Base-by-base conservation (phyloP, 2,329 filamentous ascomycete species). In the Venturiaceae sp. region DNA sequence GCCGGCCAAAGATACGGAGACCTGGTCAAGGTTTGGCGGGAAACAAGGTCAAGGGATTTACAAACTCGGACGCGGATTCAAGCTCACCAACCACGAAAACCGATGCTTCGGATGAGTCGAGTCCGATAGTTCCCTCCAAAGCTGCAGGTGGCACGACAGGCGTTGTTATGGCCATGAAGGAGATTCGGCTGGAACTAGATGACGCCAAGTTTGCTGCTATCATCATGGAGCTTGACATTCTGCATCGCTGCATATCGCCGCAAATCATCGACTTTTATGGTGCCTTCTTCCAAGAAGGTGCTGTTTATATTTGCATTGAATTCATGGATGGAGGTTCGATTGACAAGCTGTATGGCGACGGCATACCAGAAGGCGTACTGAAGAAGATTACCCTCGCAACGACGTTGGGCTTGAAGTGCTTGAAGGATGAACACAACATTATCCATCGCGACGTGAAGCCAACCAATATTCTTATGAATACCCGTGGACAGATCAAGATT, bases 201-300 rank as follows among this genome's bases (percentile, higher is more conserved):
- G 94, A 99, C 71, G 87, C 90, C 62, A 99, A 99, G 72, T 96
- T 99, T 69, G 87, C 90, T 6, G 92, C 92, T 37, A 99, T 99
- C 68, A 87, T 97, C 66, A 99, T 97, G 83, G 94, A 99, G 73
- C 79, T 99, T 53, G 90, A 99, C 67, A 92, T 99, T 62, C 78
- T 99, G 2, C 94, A 99, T 74, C 88, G 94, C 65, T 99, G 94
- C 68, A 80, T 94, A 3, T 96, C 91, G 1, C 92, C 94, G 0
- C 96, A 92, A 72, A 97, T 99, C 65, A 94, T 99, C 71, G 92
- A 99, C 69, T 99, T 99, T 67, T 99, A 97, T 71, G 94, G 94
- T 0, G 94, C 94, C 5, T 99, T 99, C 71, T 99, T 96, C 79
- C 94, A 99, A 69, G 94, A 99, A 75, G 92, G 94, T 30, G 94